Evolutionary conservation across 192 early-diverging fungal genomes (phyloP).

Genomic region (Chytriomyces sp.): DNA sequence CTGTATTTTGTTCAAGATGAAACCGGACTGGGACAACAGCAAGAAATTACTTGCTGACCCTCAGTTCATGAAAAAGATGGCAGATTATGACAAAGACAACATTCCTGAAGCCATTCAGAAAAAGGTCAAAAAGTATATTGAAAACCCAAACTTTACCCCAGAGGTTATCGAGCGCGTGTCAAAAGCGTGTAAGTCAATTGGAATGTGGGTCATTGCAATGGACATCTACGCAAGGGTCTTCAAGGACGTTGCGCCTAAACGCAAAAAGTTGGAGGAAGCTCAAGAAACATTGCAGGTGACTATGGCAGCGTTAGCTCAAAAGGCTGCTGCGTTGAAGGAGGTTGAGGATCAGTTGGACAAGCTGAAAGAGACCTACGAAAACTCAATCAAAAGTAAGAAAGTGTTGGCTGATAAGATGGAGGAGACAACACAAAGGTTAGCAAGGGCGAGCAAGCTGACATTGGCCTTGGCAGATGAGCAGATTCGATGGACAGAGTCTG

Average conservation of each 20-base stretch:
- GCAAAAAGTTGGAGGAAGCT: conserved; percentile 58
- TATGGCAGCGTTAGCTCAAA: conserved; percentile 54
- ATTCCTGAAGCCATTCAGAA: conserved; percentile 58
- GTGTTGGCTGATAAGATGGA: conserved; percentile 63
- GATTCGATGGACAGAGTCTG: conserved; percentile 61
- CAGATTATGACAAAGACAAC: conserved; percentile 64
- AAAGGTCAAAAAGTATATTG: conserved; percentile 62
- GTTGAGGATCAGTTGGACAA: conserved; percentile 62
- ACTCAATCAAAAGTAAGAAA: conserved; percentile 54
- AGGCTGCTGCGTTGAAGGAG: conserved; percentile 55
- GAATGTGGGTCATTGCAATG: conserved; percentile 67
- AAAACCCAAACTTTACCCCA: conserved; percentile 59
- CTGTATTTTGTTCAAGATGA: conserved; percentile 63
- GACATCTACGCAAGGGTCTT: conserved; percentile 61
- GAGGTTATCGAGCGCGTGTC: conserved; percentile 59
- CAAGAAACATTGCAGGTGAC: conserved; percentile 52
- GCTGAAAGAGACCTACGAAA: conserved; percentile 60
- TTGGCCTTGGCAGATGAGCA: conserved; percentile 62
- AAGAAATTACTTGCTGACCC: conserved; percentile 60
- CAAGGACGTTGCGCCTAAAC: conserved; percentile 59
- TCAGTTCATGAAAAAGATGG: conserved; percentile 66
- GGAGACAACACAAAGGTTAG: conserved; percentile 58
- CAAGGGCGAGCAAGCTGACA: conserved; percentile 57
- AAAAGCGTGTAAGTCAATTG: conserved; percentile 61
- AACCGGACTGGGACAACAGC: conserved; percentile 64